Base-by-base conservation (phyloP, 805 yeast species). In the Candida incommunis region DNA sequence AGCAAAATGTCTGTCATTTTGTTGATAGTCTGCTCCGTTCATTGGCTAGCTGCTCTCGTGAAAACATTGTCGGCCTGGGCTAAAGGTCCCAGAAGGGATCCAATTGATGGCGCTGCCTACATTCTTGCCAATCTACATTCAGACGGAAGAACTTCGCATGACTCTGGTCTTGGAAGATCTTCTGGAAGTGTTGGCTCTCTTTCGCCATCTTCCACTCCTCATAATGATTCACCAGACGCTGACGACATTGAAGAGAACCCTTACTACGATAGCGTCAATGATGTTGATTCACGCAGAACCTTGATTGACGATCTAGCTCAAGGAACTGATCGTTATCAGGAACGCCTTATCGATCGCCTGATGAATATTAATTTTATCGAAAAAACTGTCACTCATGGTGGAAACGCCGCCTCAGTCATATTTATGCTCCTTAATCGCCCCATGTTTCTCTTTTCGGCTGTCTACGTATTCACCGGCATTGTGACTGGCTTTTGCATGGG, bases 401-500 rank as follows among this genome's bases (percentile, higher is more conserved):
- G 66, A 35, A 45, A 51, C 4, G 46, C 58, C 13, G 60, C 72
- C 25, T 51, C 63, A 1, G 26, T 71, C 11, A 45, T 72, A 2
- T 82, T 75, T 58, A 63, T 69, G 45, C 42, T 71, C 13, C 61
- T 81, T 42, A 81, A 82, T 55, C 76, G 80, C 64, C 82, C 81
- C 18, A 62, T 84, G 58, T 71, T 86, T 42, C 62, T 76, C 41
- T 78, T 69, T 52, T 73, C 78, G 43, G 65, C 78, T 45, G 67
- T 74, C 23, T 78, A 83, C 55, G 54, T 80, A 16, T 41, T 75
- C 37, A 65, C 75, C 3, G 81, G 75, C 2, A 56, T 78, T 24
- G 84, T 86, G 4, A 78, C 82, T 3, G 82, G 83, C 40, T 74
- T 72, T 45, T 58, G 80, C 35, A 62, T 87, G 55, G 97, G 95